Conservation (phyloP, 176 grass and related monocot species). For the Triticum urartu region DNA sequence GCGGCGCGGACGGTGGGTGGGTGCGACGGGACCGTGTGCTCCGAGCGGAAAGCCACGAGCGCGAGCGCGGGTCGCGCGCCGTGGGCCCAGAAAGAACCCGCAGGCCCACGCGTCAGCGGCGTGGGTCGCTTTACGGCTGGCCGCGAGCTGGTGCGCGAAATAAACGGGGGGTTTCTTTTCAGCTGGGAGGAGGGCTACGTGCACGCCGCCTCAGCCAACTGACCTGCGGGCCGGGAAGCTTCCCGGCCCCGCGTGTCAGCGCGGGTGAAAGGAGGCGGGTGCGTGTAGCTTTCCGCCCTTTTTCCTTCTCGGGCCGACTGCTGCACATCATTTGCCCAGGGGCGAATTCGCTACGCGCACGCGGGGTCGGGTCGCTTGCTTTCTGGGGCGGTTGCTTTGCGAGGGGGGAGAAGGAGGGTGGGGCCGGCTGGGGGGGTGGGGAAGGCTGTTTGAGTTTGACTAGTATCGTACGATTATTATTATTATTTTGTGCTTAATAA, state of each 20-base stretch:
- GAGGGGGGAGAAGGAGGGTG: neutral
- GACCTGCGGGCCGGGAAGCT: rapidly evolving
- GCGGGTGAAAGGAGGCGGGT: too few species aligned
- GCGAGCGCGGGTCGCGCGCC: neutral
- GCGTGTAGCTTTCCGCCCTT: too few species aligned
- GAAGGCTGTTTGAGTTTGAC: slow-evolving; percentile 26
- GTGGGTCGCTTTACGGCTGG: neutral
- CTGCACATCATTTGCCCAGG: neutral
- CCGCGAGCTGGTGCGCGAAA: neutral
- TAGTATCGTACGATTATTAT: neutral
- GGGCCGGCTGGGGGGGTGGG: neutral
- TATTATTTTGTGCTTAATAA: neutral
- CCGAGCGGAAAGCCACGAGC: neutral
- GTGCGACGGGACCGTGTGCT: too few species aligned
- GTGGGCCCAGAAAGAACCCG: rapidly evolving
- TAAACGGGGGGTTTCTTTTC: neutral
- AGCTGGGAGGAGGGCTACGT: neutral
- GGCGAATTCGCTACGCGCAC: slow-evolving; percentile 22
- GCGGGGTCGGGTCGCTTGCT: neutral
- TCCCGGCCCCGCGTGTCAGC: rapidly evolving
- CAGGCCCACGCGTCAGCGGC: neutral
- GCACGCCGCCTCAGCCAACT: rapidly evolving
- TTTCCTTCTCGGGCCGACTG: too few species aligned
- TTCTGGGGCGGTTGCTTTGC: neutral
- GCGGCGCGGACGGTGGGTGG: neutral